Evolutionary conservation across 352 stramenopile genomes (phyloP).

Genomic region (Blastocystis sp.): DNA sequence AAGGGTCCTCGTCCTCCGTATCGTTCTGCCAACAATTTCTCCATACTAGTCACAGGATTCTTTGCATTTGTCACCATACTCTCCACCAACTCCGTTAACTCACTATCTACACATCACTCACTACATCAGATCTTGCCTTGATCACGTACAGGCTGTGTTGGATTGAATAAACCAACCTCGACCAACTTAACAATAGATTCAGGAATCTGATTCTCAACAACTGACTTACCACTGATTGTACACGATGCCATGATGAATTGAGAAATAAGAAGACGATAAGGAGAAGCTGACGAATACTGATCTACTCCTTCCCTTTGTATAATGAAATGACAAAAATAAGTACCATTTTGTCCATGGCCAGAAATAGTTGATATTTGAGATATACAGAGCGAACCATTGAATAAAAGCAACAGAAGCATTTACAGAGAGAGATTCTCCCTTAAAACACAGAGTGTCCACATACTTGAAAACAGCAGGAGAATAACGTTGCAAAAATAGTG

Average conservation of each 20-base stretch:
- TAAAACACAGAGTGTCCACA: conserved; percentile 18
- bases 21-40: background rate
- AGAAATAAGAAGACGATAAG: conserved; percentile 31
- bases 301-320: conserved; percentile 15
- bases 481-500: conserved; percentile 24
- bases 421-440: background rate
- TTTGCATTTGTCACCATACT: background rate
- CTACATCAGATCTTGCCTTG: background rate
- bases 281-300: background rate
- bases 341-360: conserved; percentile 55
- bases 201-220: background rate
- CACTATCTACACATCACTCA: background rate
- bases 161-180: conserved; percentile 16
- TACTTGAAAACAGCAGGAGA: conserved; percentile 36
- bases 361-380: conserved; percentile 56
- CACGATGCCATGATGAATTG: conserved; percentile 15
- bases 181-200: background rate
- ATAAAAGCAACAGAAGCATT: background rate
- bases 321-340: background rate
- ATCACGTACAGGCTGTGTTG: conserved; percentile 24
- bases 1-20: conserved; percentile 28
- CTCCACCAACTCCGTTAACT: background rate
- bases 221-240: background rate
- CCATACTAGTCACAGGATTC: conserved; percentile 4
- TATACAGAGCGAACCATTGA: background rate